Evolutionary conservation across 495 filamentous ascomycete species (phyloP), one percentile per base, ranked within the genome.

Genomic region (Zalerion maritima): DNA sequence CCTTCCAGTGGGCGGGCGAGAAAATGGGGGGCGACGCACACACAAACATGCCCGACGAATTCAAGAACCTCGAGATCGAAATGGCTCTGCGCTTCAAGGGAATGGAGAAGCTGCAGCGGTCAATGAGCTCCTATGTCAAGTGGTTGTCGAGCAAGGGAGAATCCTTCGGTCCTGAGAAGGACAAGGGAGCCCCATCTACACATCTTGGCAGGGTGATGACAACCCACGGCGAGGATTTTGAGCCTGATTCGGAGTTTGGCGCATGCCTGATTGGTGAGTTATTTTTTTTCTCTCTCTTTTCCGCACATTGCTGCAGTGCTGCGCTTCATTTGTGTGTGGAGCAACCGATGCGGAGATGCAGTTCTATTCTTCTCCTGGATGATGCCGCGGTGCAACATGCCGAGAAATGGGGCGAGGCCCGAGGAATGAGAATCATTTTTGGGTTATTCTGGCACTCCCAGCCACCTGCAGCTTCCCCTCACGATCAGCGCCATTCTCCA

Each of bases 1-100:
- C 94, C 61, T 92, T 89, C 66, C 89, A 97, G 78, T 97, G 87
- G 87, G 84, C 84, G 7, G 82, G 83, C 32, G 89, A 97, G 62
- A 76, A 84, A 57, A 94, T 97, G 84, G 89, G 89, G 42, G 73
- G 74, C 27, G 89, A 96, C 55, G 70, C 71, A 46, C 93, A 87
- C 58, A 94, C 86, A 8, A 75, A 61, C 46, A 72, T 82, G 29
- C 79, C 84, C 0, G 85, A 97, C 29, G 80, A 96, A 38, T 96
- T 97, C 69, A 94, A 85, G 58, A 70, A 73, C 31, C 57, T 94
- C 46, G 87, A 97, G 53, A 69, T 73, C 25, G 91, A 97, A 55
- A 96, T 97, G 91, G 67, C 67, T 24, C 64, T 94, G 38, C 69
- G 89, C 25, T 78, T 93, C 45, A 82, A 96, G 33, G 89, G 89